Percentiles rank a stretch among this genome's conserved stretches.
Evolutionary conservation across 306 rosid genomes (phyloP).

Genomic region (Biancaea sappan): DNA sequence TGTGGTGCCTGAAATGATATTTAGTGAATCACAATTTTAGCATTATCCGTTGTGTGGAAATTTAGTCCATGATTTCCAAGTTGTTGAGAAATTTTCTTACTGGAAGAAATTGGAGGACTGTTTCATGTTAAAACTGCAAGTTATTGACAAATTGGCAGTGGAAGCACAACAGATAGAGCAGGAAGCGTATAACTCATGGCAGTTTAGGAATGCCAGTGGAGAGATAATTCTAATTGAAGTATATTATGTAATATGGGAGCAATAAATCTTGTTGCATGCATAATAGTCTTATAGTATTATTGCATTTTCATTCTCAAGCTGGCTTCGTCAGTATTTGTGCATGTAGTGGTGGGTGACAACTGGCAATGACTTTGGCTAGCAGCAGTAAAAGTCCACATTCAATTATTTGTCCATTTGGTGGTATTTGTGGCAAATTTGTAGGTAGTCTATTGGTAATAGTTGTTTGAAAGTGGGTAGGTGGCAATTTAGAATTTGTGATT

Average conservation of each 20-base stretch:
- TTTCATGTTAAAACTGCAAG: neutral
- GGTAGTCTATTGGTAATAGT: neutral
- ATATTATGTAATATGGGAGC: neutral
- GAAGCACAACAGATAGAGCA: neutral
- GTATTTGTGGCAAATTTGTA: neutral
- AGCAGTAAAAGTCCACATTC: neutral
- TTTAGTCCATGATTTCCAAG: neutral
- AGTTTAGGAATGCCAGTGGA: neutral
- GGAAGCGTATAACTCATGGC: neutral
- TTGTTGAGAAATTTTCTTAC: neutral
- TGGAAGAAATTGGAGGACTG: neutral
- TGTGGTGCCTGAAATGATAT: neutral
- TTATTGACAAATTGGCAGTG: neutral
- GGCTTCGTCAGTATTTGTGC: neutral
- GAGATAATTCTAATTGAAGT: neutral
- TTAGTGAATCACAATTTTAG: neutral
- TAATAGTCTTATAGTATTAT: neutral
- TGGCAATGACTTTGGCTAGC: neutral
- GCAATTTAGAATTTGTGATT: neutral
- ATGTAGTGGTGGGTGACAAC: neutral
- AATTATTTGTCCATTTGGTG: neutral
- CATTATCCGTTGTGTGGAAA: neutral
- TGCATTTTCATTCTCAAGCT: neutral
- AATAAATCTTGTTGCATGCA: neutral
- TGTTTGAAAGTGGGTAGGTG: neutral